Conservation (phyloP, 192 early-diverging fungal species). For the Coemansia sp. region DNA sequence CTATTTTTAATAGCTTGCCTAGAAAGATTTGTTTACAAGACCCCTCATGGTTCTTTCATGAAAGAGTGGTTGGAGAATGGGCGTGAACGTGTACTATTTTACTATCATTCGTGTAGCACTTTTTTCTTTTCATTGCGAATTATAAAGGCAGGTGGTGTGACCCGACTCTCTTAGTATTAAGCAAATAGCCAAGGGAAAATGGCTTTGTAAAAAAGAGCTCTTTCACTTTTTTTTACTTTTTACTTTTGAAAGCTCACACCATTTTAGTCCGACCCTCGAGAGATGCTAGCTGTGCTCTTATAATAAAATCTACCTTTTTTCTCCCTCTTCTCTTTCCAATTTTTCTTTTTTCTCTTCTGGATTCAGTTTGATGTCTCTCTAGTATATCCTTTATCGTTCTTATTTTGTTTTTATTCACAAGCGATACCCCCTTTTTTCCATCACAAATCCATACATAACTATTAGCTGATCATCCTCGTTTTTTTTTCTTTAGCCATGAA, state of each 20-base stretch:
- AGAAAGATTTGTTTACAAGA: neutral
- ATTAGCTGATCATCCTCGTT: neutral
- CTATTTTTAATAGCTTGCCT: neutral
- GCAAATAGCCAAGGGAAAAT: neutral
- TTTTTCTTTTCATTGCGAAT: neutral
- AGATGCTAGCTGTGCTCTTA: neutral
- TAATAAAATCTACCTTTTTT: neutral
- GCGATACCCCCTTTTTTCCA: constrained; percentile 5
- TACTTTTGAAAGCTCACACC: neutral
- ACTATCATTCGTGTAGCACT: neutral
- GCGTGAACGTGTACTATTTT: neutral
- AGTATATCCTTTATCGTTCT: constrained; percentile 9
- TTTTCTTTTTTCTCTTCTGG: constrained; percentile 3
- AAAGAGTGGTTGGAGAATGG: neutral
- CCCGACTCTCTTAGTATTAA: neutral
- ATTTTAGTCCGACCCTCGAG: neutral
- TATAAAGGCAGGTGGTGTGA: neutral
- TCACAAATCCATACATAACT: neutral
- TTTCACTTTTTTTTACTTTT: neutral
- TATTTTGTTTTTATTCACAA: constrained; percentile 1
- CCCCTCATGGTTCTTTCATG: neutral
- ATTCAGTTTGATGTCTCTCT: constrained; percentile 7
- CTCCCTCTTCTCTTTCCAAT: neutral
- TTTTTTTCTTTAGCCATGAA: constrained; percentile 22
- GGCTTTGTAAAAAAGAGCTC: neutral